These are phyloP conservation scores for Ceratopteris richardii DNA, from an alignment of 75 land plant species.

Conservation along the genomic window DNA sequence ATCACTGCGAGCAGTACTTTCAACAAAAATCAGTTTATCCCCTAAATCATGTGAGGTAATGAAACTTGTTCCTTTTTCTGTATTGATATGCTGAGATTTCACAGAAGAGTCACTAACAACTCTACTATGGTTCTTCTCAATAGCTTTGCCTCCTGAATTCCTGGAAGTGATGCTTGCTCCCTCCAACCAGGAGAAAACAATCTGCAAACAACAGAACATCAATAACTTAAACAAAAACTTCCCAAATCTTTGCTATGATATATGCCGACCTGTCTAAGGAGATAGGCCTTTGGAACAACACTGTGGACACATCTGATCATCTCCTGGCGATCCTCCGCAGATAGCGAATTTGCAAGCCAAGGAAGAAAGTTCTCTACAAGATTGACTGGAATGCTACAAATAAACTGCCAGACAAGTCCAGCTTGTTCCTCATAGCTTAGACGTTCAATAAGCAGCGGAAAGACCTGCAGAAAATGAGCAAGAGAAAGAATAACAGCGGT, in stretches of 20 bases:
- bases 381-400: constrained; percentile 79
- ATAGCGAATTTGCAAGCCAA: constrained; percentile 65
- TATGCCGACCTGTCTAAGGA: constrained; percentile 41
- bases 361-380: constrained; percentile 79
- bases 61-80: neutral
- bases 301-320: constrained; percentile 32
- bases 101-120: no score
- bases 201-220: constrained; percentile 22
- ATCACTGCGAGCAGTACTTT: constrained; percentile 10
- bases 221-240: no score
- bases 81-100: no score
- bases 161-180: constrained; percentile 12
- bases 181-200: constrained; percentile 48
- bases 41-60: neutral
- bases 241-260: no score
- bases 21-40: no score
- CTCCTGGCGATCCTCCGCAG: constrained; percentile 35
- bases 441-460: constrained; percentile 67
- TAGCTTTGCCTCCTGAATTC: neutral
- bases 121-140: no score
- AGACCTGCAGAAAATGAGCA: constrained; percentile 43
- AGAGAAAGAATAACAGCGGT: no score
- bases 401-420: constrained; percentile 70
- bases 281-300: constrained; percentile 50
- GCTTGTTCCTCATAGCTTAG: constrained; percentile 82